These are phyloP conservation scores for Glaciozyma antarctica DNA, from an alignment of 768 basidiomycete genomes.

Conservation along the genomic window DNA sequence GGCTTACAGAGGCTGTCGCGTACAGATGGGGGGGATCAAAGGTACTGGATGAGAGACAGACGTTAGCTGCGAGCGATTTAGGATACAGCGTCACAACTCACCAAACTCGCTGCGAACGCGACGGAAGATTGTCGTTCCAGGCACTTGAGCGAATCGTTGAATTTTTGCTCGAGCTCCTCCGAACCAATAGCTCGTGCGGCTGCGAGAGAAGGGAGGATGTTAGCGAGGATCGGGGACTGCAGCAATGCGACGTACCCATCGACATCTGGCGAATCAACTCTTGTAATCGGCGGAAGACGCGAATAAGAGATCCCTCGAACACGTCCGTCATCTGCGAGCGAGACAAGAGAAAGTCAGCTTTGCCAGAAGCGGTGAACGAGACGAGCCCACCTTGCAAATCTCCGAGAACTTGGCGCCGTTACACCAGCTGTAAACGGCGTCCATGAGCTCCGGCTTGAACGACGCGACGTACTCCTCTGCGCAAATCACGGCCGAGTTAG, in stretches of 20 bases:
- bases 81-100: background rate
- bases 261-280: conserved; percentile 95
- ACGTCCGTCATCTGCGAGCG: conserved; percentile 77
- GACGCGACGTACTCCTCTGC: conserved; percentile 77
- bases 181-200: conserved; percentile 91
- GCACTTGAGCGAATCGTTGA: conserved; percentile 50
- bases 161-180: conserved; percentile 82
- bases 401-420: conserved; percentile 93
- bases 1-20: too few species aligned
- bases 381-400: conserved; percentile 70
- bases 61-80: too few species aligned
- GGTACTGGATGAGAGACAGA: background rate
- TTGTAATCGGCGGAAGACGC: conserved; percentile 86
- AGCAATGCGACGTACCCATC: conserved; percentile 46
- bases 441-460: conserved; percentile 99
- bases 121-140: conserved; percentile 31
- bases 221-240: background rate
- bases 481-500: background rate
- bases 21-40: background rate
- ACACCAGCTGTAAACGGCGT: conserved; percentile 94
- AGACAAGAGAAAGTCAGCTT: background rate
- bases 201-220: background rate
- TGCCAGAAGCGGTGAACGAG: background rate
- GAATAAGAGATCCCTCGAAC: conserved; percentile 92
- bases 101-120: conserved; percentile 26